Base-by-base conservation (phyloP, 2,329 filamentous ascomycete genomes). In the Xylariaceae sp. region DNA sequence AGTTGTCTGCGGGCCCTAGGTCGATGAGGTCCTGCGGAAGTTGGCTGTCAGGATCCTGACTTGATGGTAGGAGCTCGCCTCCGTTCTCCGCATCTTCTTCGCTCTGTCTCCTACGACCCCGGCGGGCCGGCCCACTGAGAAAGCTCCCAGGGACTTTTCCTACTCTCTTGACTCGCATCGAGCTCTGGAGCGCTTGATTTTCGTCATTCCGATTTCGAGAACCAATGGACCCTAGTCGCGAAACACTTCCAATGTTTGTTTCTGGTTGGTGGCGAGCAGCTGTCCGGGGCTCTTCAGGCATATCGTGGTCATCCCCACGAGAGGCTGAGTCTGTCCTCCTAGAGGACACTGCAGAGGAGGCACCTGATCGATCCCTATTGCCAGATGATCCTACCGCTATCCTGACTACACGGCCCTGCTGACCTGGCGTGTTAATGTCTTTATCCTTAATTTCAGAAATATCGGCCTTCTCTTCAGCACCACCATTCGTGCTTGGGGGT, bases 91-190 rank as follows among this genome's bases (percentile, higher is more conserved):
- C 83, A 34, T 89, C 87, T 61, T 91, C 88, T 61, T 89, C 87
- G 65, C 87, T 90, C 66, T 81, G 82, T 56, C 86, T 79, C 62
- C 87, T 81, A 60, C 89, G 83, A 23, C 90, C 91, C 64, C 92
- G 82, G 52, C 91, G 84, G 17, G 91, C 90, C 24, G 91, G 91
- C 1, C 90, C 91, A 65, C 90, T 92, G 19, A 95, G 78, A 64
- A 94, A 93, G 58, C 86, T 89, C 1, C 91, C 91, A 2, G 88
- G 85, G 6, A 89, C 80, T 73, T 91, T 90, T 14, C 88, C 88
- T 12, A 91, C 84, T 59, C 90, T 82, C 75, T 93, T 94, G 56
- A 93, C 79, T 4, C 91, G 84, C 80, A 92, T 85, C 0, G 91
- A 92, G 65, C 88, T 87, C 58, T 91, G 89, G 1, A 86, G 76